These are phyloP conservation scores for Aegilops tauschii DNA, from an alignment of 176 grass and related monocot genomes.

Conservation along the genomic window DNA sequence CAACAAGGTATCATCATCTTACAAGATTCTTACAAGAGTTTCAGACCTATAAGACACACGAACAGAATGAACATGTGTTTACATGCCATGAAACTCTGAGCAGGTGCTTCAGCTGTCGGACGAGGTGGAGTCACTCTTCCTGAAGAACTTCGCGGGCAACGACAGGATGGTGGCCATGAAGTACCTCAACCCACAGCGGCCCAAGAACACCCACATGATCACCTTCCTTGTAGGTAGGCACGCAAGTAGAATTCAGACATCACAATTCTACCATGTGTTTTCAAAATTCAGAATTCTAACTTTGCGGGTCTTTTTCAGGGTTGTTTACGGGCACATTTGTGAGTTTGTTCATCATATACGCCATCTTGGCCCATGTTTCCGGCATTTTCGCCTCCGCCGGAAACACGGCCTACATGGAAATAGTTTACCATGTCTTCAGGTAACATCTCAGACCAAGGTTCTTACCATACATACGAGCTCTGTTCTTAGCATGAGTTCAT, in stretches of 20 bases:
- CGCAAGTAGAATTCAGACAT: background rate
- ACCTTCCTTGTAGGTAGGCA: slow-evolving; percentile 73
- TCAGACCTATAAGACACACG: no score
- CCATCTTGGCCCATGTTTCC: slow-evolving; percentile 67
- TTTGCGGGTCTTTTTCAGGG: slow-evolving; percentile 26
- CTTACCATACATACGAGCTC: background rate
- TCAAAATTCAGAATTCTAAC: background rate
- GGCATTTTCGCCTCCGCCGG: slow-evolving; percentile 73
- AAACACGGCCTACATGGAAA: slow-evolving; percentile 66
- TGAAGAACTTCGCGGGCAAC: slow-evolving; percentile 61
- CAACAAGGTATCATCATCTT: slow-evolving; percentile 70
- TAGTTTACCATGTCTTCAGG: slow-evolving; percentile 93
- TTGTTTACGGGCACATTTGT: slow-evolving; percentile 89
- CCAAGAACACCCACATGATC: slow-evolving; percentile 69
- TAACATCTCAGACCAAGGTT: slow-evolving; percentile 1
- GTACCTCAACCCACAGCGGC: slow-evolving; percentile 73
- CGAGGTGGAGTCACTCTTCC: slow-evolving; percentile 86
- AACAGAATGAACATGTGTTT: background rate
- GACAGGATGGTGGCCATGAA: slow-evolving; percentile 81
- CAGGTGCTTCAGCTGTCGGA: slow-evolving; percentile 84
- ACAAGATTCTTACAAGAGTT: background rate
- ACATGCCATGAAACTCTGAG: background rate
- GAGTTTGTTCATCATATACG: slow-evolving; percentile 77
- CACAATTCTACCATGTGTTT: no score
- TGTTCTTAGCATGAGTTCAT: background rate